A percentile compares a stretch with the other conserved stretches of the same genome.
Conservation (phyloP, 116 monocot species). For the Thalassia testudinum region DNA sequence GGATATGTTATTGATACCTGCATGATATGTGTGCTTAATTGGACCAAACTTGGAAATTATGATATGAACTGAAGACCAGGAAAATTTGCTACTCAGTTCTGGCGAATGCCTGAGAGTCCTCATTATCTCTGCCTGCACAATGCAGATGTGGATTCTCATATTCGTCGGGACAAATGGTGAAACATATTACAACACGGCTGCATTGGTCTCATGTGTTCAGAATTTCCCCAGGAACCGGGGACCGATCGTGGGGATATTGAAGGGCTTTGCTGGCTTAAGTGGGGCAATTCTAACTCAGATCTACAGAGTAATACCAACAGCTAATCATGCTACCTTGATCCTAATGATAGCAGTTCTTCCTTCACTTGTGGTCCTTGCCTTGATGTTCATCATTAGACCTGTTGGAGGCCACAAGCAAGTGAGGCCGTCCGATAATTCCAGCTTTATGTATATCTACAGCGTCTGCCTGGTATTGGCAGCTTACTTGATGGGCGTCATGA, state of each 20-base stretch:
- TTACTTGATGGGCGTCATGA: slow-evolving; percentile 82
- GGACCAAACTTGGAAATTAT: no score
- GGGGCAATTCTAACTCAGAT: slow-evolving; percentile 83
- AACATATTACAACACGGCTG: slow-evolving; percentile 95
- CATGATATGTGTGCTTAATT: no score
- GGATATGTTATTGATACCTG: no score
- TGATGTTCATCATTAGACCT: slow-evolving; percentile 89
- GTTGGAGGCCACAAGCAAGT: slow-evolving; percentile 83
- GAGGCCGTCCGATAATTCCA: slow-evolving; percentile 36
- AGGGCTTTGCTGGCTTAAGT: slow-evolving; percentile 86
- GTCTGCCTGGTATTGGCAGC: slow-evolving; percentile 66
- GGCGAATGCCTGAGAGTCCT: no score
- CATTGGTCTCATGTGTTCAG: slow-evolving; percentile 86
- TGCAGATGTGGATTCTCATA: slow-evolving; percentile 89
- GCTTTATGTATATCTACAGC: slow-evolving; percentile 51
- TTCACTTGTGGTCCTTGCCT: slow-evolving; percentile 48
- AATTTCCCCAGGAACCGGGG: slow-evolving; percentile 85
- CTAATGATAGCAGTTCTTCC: slow-evolving; percentile 92
- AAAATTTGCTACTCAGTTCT: no score
- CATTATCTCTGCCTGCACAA: not conserved
- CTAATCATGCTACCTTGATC: slow-evolving; percentile 52
- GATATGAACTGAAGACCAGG: no score
- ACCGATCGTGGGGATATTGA: slow-evolving; percentile 75
- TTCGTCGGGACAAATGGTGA: slow-evolving; percentile 92
- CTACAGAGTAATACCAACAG: slow-evolving; percentile 49